Base-by-base conservation (phyloP, 257 asterid species). In the Nicotiana benthamiana region DNA sequence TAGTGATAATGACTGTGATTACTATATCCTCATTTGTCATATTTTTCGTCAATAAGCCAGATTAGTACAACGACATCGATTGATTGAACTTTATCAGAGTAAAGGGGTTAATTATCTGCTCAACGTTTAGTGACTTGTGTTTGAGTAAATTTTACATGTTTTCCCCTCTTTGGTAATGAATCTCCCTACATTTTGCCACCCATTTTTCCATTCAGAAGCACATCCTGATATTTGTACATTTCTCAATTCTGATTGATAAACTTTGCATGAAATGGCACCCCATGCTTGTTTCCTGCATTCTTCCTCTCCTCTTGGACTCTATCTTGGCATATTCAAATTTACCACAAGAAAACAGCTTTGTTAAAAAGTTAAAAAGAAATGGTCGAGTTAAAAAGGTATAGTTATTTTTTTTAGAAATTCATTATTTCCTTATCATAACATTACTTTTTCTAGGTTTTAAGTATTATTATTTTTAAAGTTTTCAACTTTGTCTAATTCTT, bases 1-100 rank as follows among this genome's bases (percentile, higher is more conserved):
- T 94, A 62, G 60, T 79, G 61, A 26, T 17, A 28, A 61, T 43
- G 17, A 0, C 1, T 18, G 16, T 60, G 46, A 48, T 72, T 22
- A 46, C 16, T 8, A 36, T 22, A 17, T 24, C n/a, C 16, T 62
- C 75, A 40, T 62, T 79, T 62, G 20, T 13, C 32, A 22, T 60
- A 56, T 8, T 60, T 46, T 48, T 74, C 61, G 3, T 48, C 61
- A 8, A 74, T 74, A 74, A 48, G 61, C 43, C 79, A 74, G 43
- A 15, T 48, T 48, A 48, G 5, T 4, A 24, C 24, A 24, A 74
- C 12, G 24, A 48, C 79, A 24, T 74, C 26, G 79, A 48, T 74
- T 74, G 60, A 48, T 48, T 74, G 61, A 48, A 26, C 61, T 48
- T 3, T 48, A 74, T 74, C 43, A 22, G 24, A 72, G 0, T 22